A percentile compares a stretch with the other conserved stretches of the same genome.
Conservation (phyloP, 345 rosid species). For the Populus davidiana region DNA sequence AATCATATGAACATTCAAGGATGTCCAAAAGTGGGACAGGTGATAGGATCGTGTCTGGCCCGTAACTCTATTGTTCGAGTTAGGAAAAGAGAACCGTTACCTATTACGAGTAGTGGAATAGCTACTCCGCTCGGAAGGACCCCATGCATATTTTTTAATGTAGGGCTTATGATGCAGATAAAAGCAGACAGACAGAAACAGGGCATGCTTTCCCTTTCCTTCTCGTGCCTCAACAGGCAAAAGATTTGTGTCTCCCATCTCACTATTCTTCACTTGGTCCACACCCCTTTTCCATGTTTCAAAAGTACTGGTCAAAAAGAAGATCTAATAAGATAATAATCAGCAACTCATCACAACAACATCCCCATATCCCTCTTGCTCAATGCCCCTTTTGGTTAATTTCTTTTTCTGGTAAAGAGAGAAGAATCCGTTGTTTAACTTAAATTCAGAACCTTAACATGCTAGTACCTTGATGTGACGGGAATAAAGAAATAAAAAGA, state of each 20-base stretch:
- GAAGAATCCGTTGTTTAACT: not conserved
- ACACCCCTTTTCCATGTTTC: not conserved
- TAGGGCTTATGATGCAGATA: conserved; percentile 24
- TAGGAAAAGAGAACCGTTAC: not conserved
- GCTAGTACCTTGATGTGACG: conserved; percentile 15
- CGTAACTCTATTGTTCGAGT: not conserved
- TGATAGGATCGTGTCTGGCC: not conserved
- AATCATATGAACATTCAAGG: not conserved
- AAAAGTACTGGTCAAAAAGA: conserved; percentile 14
- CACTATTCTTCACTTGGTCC: conserved; percentile 4
- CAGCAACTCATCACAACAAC: conserved; percentile 3
- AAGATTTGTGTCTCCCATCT: conserved; percentile 18
- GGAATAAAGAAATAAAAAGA: not conserved
- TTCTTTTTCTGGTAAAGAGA: not conserved
- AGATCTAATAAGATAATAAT: conserved; percentile 9
- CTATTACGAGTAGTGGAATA: not conserved
- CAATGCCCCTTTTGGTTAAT: not conserved
- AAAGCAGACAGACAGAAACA: conserved; percentile 38
- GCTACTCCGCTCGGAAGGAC: not conserved
- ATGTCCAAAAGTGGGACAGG: not conserved
- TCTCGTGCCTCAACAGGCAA: conserved; percentile 26
- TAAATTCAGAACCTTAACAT: conserved; percentile 12
- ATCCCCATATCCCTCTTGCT: not conserved
- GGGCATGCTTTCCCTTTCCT: conserved; percentile 22
- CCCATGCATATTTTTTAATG: conserved; percentile 4